Base-by-base conservation (phyloP, 2,329 filamentous ascomycete species). In the Ceratocystis cubensis region DNA sequence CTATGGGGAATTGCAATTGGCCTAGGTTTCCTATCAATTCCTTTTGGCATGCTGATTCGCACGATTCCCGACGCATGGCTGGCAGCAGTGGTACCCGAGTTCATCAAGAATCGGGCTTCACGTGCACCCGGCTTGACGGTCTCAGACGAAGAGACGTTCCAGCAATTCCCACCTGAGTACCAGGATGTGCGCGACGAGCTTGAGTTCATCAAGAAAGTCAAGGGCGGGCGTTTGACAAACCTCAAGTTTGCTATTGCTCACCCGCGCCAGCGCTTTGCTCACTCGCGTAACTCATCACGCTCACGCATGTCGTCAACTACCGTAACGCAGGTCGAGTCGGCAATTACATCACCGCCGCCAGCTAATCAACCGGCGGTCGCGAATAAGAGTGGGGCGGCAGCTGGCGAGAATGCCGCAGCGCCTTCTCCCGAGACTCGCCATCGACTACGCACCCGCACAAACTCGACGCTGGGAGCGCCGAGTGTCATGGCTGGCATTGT, bases 1-100 rank as follows among this genome's bases (percentile, higher is more conserved):
- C 88, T 96, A 74, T 97, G 93, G 94, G 92, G 80, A 6, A 88
- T 94, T 71, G 96, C 91, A 6, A 82, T 99, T 66, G 80, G 94
- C 30, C 83, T 96, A 46, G 91, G 92, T 41, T 79, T 88, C 70
- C 76, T 95, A n/a, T 96, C 93, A 20, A 84, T 97, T 37, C 90
- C 91, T 0, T 81, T 96, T 65, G 94, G 90, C 67, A 80, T 93
- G 28, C 78, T 89, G 41, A 87, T 97, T 68, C 89, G 94, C 61
- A 80, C 90, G 30, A 82, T 97, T 64, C 94, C 94, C 0, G 92
- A 97, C 73, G 80, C 82, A 61, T 76, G 87, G 17, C 73, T 88
- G 57, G 75, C 80, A 62, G 78, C 77, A 56, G 74, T 83, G 67
- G 75, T 88, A 50, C 79, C 82, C 1, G 74, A 80, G 50, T 78